Percentiles rank a stretch among this genome's conserved stretches.
These are phyloP conservation scores for Coemansia sp. DNA, from an alignment of 192 early-diverging fungal species.

Conservation along the genomic window DNA sequence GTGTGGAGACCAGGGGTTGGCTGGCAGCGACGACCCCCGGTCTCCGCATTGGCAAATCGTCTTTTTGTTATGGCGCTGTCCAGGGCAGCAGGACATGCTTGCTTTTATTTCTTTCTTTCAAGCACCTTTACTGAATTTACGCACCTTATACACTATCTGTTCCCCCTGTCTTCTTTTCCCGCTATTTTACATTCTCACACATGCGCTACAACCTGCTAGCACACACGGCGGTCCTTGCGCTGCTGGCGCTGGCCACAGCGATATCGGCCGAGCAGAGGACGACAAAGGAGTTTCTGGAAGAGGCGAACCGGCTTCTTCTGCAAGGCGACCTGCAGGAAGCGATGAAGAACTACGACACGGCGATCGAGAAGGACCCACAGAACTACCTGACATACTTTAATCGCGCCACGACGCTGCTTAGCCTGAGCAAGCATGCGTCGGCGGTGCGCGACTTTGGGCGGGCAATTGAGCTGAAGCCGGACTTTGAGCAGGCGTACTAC, in stretches of 20 bases:
- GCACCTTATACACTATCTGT: not conserved
- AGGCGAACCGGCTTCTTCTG: constrained; percentile 46
- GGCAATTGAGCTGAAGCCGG: constrained; percentile 77
- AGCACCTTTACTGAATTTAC: not conserved
- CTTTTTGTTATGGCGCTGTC: not conserved
- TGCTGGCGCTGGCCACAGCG: constrained; percentile 24
- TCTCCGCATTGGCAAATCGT: not conserved
- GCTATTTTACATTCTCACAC: not conserved
- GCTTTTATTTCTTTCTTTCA: not conserved
- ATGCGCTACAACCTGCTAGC: constrained; percentile 43
- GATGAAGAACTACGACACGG: constrained; percentile 45
- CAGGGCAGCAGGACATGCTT: not conserved
- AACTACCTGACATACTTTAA: constrained; percentile 88
- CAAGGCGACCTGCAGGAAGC: constrained; percentile 42
- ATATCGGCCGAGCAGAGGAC: constrained; percentile 33
- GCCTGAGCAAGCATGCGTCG: constrained; percentile 66
- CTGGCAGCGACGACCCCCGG: not conserved
- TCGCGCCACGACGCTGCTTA: constrained; percentile 81
- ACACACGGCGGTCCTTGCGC: constrained; percentile 31
- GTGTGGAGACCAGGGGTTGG: constrained; percentile 9
- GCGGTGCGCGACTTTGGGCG: constrained; percentile 83
- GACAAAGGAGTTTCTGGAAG: constrained; percentile 47
- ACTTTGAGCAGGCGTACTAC: constrained; percentile 76
- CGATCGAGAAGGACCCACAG: constrained; percentile 69
- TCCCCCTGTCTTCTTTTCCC: not conserved